Base-by-base conservation (phyloP, 2,329 filamentous ascomycete genomes). In the Passalora sequoiae region DNA sequence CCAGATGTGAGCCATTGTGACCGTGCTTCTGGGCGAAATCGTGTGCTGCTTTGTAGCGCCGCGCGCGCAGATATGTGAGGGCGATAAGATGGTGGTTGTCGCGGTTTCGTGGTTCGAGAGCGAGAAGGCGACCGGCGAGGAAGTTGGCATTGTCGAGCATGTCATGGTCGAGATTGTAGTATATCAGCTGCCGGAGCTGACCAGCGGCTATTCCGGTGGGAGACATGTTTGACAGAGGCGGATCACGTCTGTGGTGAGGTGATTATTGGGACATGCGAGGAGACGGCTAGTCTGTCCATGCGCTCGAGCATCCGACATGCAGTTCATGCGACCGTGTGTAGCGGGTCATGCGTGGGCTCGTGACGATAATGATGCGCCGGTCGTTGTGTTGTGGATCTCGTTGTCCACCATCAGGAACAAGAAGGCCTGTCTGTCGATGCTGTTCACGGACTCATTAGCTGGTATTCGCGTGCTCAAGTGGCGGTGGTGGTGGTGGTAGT, bases 131-230 rank as follows among this genome's bases (percentile, higher is more conserved):
- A 60, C 91, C 87, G 47, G 92, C 86, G 49, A 95, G 87, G 69
- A 98, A 98, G 30, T 95, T 81, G 44, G 92, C 92, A 63, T 94
- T 97, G 43, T 89, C 82, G 61, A 85, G 76, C 27, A 89, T 80
- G 60, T 89, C 83, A 63, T 95, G 94, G 72, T 98, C 92, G 65
- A 98, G 81, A 62, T 83, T 76, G 63, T 84, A 83, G 68, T 80
- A 81, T 50, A 84, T 76, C 37, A 83, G 70, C 57, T 83, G 77
- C 59, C 79, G 73, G 58, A 84, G 70, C 64, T 84, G 80, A 54
- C 69, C 68, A 43, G 75, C 73, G 48, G 79, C 72, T 60, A 78
- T 71, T 36, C 74, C 65, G 32, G 50, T 51, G 22, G 76, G 74
- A 44, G 77, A 73, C 78, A 81, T 82, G 58, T 27, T 66, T 59